These are phyloP conservation scores for Boletales sp. DNA, from an alignment of 768 basidiomycete species.

Conservation along the genomic window DNA sequence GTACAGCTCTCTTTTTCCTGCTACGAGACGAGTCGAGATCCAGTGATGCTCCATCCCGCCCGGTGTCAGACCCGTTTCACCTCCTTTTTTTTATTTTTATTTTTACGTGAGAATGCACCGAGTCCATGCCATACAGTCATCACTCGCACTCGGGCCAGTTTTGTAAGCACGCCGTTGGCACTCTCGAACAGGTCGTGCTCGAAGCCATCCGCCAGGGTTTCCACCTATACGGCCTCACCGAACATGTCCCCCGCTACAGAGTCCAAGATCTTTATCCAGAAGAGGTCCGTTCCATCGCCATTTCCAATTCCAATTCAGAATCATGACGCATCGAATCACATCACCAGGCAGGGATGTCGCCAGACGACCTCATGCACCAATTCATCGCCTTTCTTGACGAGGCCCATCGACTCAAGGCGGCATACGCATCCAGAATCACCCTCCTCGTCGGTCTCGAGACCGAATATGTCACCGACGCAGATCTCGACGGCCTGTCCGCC, in stretches of 20 bases:
- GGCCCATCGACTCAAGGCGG: constrained; percentile 69
- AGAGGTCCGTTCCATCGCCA: constrained; percentile 55
- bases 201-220: constrained; percentile 82
- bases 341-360: constrained; percentile 51
- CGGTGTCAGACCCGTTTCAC: too few species aligned
- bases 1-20: too few species aligned
- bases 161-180: constrained; percentile 84
- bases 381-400: constrained; percentile 75
- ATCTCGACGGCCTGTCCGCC: constrained; percentile 54
- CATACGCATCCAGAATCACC: constrained; percentile 61
- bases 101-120: constrained; percentile 17
- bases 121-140: constrained; percentile 66
- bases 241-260: constrained; percentile 91
- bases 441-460: constrained; percentile 92
- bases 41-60: too few species aligned
- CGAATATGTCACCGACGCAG: constrained; percentile 72
- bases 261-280: constrained; percentile 86
- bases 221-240: constrained; percentile 79
- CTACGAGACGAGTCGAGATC: too few species aligned
- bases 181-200: constrained; percentile 74
- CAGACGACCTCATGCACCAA: constrained; percentile 51
- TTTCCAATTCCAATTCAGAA: too few species aligned
- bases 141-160: constrained; percentile 95
- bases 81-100: too few species aligned
- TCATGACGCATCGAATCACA: not conserved